These are phyloP conservation scores for Austroboletus festivus DNA, from an alignment of 768 basidiomycete species.

Conservation along the genomic window DNA sequence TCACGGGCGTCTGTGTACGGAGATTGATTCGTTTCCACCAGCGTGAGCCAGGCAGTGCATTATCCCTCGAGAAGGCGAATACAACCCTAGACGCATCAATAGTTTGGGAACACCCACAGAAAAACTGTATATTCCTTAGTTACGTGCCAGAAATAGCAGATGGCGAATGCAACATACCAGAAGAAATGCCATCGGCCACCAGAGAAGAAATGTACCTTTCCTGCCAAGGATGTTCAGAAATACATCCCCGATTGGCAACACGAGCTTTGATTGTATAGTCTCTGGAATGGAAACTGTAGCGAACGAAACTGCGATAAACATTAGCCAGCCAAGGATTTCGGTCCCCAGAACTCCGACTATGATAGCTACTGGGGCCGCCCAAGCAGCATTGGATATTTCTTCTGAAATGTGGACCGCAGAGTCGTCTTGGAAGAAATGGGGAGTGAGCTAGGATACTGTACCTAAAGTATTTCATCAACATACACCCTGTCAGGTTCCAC, in stretches of 20 bases:
- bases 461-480: background rate
- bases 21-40: conserved; percentile 36
- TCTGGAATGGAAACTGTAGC: conserved; percentile 38
- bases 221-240: conserved; percentile 38
- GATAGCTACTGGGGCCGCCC: conserved; percentile 44
- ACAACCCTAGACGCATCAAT: conserved; percentile 47
- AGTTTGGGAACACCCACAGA: conserved; percentile 44
- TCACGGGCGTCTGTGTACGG: conserved; percentile 34
- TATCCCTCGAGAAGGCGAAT: conserved; percentile 41
- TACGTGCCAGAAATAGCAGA: background rate
- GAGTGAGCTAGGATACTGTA: background rate
- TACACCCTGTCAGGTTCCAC: conserved; percentile 25
- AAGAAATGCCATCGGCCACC: conserved; percentile 42
- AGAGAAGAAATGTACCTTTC: conserved; percentile 41
- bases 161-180: conserved; percentile 31
- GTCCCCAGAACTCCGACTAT: conserved; percentile 40
- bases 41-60: conserved; percentile 37
- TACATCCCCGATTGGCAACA: conserved; percentile 42
- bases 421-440: conserved; percentile 33
- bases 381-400: conserved; percentile 42
- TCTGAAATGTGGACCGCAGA: conserved; percentile 48
- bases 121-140: conserved; percentile 26
- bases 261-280: conserved; percentile 32
- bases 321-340: conserved; percentile 40
- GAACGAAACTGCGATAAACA: conserved; percentile 42